Evolutionary conservation across 768 basidiomycete genomes (phyloP), one percentile per base, ranked within the genome.

Genomic region (Wakefieldia striispora): DNA sequence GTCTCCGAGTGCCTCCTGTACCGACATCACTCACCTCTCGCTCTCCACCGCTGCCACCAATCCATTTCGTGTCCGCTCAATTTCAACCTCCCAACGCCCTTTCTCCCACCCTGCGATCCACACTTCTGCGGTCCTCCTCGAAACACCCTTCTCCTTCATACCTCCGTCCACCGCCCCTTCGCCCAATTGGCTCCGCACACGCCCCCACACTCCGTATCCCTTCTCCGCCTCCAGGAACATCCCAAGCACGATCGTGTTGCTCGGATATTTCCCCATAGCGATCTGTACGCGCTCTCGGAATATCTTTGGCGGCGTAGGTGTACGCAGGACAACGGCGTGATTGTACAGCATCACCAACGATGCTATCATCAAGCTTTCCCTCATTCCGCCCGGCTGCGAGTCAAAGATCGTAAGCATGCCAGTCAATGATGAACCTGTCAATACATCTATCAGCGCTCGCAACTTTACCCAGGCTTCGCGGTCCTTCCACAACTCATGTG

Each of bases 41-140:
- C 75, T 77, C 57, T 85, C 79, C 27, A 85, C 73, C 10, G 87
- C 87, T 9, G 73, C 72, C 29, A 73, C 69, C 53, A 92, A 68
- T 31, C 84, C 81, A 54, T 70, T 79, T 54, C 90, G 70, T 31
- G 82, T 84, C 48, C 89, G 76, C 66, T 92, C 89, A 35, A 79
- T 67, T 65, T 91, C 88, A 42, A 70, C 73, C 41, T 75, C 70
- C 88, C 89, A 91, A 33, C 82, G 74, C 2, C 83, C 81, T 60
- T 71, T 77, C 65, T 88, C 84, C 88, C 88, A 90, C n/a, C 84
- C 77, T 10, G 82, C 80, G 2, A 88, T 72, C 89, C 90, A 92
- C 1, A 89, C 79, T 57, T 92, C 88, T 53, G 79, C 74, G 4
- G 79, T 68, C 47, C 84, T 71, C 60, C 86, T 72, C 35, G 74